Percentiles rank a stretch among this genome's conserved stretches.
These are phyloP conservation scores for Dicorynia guianensis DNA, from an alignment of 306 rosid genomes.

Conservation along the genomic window DNA sequence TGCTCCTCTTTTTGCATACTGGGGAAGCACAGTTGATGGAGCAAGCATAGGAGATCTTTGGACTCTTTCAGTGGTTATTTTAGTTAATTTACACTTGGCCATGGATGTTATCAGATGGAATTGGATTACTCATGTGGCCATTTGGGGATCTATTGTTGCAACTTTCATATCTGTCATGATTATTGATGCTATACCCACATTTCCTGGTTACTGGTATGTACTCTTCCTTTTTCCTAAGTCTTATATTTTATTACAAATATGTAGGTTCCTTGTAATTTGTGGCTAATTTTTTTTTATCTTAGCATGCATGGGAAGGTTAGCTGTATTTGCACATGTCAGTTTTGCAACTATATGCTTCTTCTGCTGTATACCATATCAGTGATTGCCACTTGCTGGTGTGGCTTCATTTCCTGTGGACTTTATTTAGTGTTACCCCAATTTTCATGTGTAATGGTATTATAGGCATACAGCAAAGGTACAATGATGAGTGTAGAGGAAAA, in stretches of 20 bases:
- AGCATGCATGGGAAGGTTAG: constrained; percentile 2
- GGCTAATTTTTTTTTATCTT: neutral
- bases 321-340: constrained; percentile 14
- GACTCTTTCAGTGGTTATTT: constrained; percentile 81
- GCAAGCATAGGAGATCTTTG: constrained; percentile 96
- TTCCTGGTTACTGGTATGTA: constrained; percentile 86
- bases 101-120: constrained; percentile 90
- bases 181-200: constrained; percentile 70
- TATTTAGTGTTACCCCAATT: neutral
- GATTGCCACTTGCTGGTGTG: constrained; percentile 43
- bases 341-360: neutral
- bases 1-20: constrained; percentile 77
- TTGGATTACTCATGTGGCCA: constrained; percentile 75
- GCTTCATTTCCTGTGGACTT: constrained; percentile 7
- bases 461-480: neutral
- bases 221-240: constrained; percentile 24
- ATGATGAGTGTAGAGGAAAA: neutral
- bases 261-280: neutral
- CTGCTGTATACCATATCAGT: constrained; percentile 6
- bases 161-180: constrained; percentile 75
- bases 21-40: constrained; percentile 73
- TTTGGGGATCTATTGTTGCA: constrained; percentile 92
- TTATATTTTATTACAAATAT: constrained; percentile 4
- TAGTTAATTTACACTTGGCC: constrained; percentile 90
- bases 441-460: neutral